Conservation (phyloP, 179 eudicot species). For the Patellifolia procumbens region DNA sequence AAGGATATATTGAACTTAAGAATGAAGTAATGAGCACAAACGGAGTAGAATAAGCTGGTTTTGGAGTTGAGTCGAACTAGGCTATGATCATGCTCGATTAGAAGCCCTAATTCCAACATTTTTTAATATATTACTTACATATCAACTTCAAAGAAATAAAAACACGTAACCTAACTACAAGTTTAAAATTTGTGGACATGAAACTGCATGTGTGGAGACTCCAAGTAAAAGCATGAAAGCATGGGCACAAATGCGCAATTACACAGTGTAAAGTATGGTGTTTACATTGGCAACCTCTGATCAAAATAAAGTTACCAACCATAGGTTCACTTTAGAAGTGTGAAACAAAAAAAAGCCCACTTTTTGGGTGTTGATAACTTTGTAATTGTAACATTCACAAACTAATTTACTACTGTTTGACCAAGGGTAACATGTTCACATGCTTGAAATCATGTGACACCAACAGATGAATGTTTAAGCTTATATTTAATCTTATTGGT, state of each 20-base stretch:
- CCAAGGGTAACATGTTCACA: conserved; percentile 31
- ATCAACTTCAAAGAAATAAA: no score
- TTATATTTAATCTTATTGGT: not conserved
- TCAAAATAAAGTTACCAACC: not conserved
- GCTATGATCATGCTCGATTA: no score
- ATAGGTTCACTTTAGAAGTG: conserved; percentile 12
- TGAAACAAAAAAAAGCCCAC: conserved; percentile 16
- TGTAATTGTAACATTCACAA: conserved; percentile 7
- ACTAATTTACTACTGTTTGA: conserved; percentile 20
- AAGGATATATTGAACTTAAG: no score
- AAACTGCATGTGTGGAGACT: not conserved
- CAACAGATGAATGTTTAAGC: conserved; percentile 7
- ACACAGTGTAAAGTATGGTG: not conserved
- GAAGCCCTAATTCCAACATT: no score
- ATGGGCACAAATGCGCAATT: conserved; percentile 8
- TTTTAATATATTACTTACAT: no score
- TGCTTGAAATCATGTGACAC: conserved; percentile 29
- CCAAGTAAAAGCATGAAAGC: not conserved
- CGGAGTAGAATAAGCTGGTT: no score
- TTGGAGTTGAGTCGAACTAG: no score
- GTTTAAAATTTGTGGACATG: not conserved
- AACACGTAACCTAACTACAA: not conserved
- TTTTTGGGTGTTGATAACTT: conserved; percentile 18
- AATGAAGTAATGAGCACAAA: no score
- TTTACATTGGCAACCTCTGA: not conserved